phyloP scores from a whole-genome alignment of 2,329 filamentous ascomycete species.

The Hirsutella minnesotensis region DNA sequence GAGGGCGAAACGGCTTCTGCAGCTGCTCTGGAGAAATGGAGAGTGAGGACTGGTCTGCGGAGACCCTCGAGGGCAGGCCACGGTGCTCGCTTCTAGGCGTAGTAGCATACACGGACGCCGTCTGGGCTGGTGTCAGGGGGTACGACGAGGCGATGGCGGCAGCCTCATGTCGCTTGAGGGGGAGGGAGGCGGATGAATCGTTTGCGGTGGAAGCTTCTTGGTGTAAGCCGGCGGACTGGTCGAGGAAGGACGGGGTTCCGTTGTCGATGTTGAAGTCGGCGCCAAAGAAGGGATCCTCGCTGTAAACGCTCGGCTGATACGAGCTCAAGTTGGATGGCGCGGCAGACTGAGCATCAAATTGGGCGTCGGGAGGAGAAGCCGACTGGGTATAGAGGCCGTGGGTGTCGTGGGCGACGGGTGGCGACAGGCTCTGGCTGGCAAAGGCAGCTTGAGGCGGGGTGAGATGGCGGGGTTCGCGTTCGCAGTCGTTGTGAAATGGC shows the following conservation, averaged over 20 bases:
- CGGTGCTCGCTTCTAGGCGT: conserved; percentile 26
- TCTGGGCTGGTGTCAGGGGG: conserved; percentile 41
- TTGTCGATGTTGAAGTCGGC: conserved; percentile 32
- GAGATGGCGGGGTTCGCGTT: conserved; percentile 21
- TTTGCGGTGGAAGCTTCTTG: conserved; percentile 7
- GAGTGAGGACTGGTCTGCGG: conserved; percentile 14
- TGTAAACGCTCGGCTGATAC: conserved; percentile 37
- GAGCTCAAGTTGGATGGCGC: conserved; percentile 34
- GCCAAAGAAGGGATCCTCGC: conserved; percentile 41
- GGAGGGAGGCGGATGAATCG: background rate
- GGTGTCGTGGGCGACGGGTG: conserved; percentile 24
- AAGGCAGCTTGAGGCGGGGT: conserved; percentile 11
- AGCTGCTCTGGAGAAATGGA: conserved; percentile 31
- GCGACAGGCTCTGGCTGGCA: conserved; percentile 12
- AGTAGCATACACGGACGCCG: conserved; percentile 33
- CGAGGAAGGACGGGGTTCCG: conserved; percentile 33
- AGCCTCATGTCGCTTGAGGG: background rate
- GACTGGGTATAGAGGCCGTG: conserved; percentile 21
- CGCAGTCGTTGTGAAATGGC: conserved; percentile 25
- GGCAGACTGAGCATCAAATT: conserved; percentile 34
- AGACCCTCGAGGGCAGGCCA: conserved; percentile 11
- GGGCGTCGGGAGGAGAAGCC: conserved; percentile 16
- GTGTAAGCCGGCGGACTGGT: conserved; percentile 16
- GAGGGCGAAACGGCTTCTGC: conserved; percentile 25
- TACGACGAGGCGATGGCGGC: conserved; percentile 17